Evolutionary conservation across 441 rosid genomes (phyloP), one percentile per base, ranked within the genome.

Genomic region (Populus hybrid): DNA sequence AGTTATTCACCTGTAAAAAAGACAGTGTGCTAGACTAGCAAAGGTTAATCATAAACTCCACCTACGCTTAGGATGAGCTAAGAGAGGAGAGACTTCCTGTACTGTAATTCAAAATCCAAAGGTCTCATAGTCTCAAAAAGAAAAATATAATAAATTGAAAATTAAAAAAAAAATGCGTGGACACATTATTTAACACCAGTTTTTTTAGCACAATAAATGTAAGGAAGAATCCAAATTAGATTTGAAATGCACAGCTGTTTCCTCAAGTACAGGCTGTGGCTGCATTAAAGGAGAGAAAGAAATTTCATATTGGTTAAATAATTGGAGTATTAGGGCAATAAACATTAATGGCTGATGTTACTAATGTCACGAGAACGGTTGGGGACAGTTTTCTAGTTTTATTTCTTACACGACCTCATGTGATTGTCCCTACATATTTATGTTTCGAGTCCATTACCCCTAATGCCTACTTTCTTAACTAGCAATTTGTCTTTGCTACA

Each of bases 291-390:
- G 57, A 71, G 28, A 69, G 66, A 81, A 77, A 65, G 75, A 66
- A 79, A 76, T 73, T 38, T 74, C 66, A 9, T 21, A 61, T 71
- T 68, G 57, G 42, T 76, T 10, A 32, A 21, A 82, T 57, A 57
- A 36, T 53, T 42, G 26, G 35, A 69, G 23, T 71, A 61, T 23
- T 10, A 76, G 75, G 83, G 70, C 50, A 67, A 76, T 72, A 40
- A 74, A 79, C 78, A 82, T 85, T 85, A 79, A 87, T 81, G 84
- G 81, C 65, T 75, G 84, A 82, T 59, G 76, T 83, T 79, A 80
- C 82, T 75, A 78, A 76, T 69, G 71, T 71, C 83, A 83, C 53
- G 86, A 83, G 74, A 85, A 79, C 83, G 38, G 91, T 84, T 88
- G 88, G 74, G 63, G 68, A 30, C 74, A 61, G 23, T 78, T 71